Evolutionary conservation across 257 asterid species (phyloP).

Genomic region (Jasminum sambac): DNA sequence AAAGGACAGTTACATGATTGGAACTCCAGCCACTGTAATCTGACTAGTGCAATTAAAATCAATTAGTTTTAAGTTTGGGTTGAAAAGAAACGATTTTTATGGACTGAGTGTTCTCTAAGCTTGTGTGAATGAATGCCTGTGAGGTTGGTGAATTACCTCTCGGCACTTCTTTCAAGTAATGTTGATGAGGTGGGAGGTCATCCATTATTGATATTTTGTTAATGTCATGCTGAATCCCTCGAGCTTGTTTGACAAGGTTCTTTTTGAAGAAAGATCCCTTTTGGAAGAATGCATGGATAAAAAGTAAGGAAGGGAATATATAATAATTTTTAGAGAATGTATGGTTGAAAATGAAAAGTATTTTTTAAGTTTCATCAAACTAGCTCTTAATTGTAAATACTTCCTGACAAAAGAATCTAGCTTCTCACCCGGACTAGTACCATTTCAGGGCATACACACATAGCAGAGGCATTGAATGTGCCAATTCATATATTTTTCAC

Average conservation of each 20-base stretch:
- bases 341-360: too few species aligned
- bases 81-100: too few species aligned
- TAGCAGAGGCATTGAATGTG: conserved; percentile 81
- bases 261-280: too few species aligned
- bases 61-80: not conserved
- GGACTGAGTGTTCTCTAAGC: not conserved
- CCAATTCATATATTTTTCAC: conserved; percentile 94
- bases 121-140: not conserved
- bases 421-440: not conserved
- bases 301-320: too few species aligned
- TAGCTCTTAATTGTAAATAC: not conserved
- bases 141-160: not conserved
- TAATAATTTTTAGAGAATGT: too few species aligned
- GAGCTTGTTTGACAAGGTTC: too few species aligned
- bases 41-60: not conserved
- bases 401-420: not conserved
- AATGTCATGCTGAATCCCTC: not conserved
- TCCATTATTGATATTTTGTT: not conserved
- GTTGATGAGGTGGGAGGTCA: not conserved
- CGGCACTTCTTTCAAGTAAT: not conserved
- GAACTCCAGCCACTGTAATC: not conserved
- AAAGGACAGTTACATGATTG: not conserved
- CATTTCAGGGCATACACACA: conserved; percentile 84
- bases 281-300: too few species aligned
- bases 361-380: too few species aligned